Evolutionary conservation across 2,329 filamentous ascomycete genomes (phyloP), one percentile per base, ranked within the genome.

Genomic region (Domatiomyces catenatus): DNA sequence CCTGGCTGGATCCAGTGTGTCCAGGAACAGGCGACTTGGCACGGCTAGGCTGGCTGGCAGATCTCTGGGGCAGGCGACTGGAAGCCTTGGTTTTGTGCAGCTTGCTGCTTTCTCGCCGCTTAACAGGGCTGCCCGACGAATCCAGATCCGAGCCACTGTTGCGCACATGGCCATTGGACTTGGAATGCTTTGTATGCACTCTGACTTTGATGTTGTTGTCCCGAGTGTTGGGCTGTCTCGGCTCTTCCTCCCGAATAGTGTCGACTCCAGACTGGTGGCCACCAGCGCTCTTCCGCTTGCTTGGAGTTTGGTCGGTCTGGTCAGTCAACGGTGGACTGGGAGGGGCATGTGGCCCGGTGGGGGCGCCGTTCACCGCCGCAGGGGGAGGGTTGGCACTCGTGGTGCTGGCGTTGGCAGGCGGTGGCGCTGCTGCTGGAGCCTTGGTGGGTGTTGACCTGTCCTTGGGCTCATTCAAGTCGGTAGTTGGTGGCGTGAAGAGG

Each of bases 401-500:
- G 18, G 26, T 22, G 28, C 2, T 32, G 28, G 28, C 10, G 10
- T 4, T 39, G 32, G 10, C 5, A 20, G 39, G 8, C 15, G 32
- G 32, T 15, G 32, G 32, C 8, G 8, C 8, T 5, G 28, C 28
- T 39, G 32, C 10, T 15, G 44, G 12, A 8, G 51, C 5, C 15
- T 45, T 53, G 15, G 54, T 36, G 17, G 51, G 42, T 2, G 48
- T 59, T 52, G 54, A 45, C 46, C 69, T 66, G 44, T 73, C 71
- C 49, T 69, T 71, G 20, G 66, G 68, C 19, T 72, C 71, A 48
- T 80, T 79, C 19, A 85, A 59, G 61, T 87, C 83, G 19, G 83
- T 87, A 19, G 82, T 74, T 54, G 87, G 83, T 17, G 84, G 84
- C 1, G 84, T 88, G 55, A 79, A 73, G 53, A 72, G 67, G 50